phyloP scores from a whole-genome alignment of 2,329 filamentous ascomycete genomes.

The Colletotrichum incanum region DNA sequence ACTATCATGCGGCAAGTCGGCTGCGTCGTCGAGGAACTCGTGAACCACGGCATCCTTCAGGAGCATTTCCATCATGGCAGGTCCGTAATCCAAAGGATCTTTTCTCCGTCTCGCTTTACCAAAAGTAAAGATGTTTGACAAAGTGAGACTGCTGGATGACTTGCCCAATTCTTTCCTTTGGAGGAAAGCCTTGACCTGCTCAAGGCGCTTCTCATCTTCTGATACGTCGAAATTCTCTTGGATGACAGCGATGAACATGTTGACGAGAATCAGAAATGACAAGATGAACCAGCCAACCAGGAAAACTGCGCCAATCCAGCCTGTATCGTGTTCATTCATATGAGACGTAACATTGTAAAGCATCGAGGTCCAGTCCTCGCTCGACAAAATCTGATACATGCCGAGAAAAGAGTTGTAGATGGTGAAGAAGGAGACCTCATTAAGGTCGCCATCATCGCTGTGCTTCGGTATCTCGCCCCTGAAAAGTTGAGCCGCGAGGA shows the following conservation, averaged over 20 bases:
- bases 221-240: slow-evolving; percentile 99
- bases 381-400: slow-evolving; percentile 98
- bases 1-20: slow-evolving; percentile 60
- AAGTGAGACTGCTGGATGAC: slow-evolving; percentile 80
- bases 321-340: slow-evolving; percentile 76
- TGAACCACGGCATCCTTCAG: slow-evolving; percentile 95
- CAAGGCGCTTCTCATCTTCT: slow-evolving; percentile 96
- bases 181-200: slow-evolving; percentile 95
- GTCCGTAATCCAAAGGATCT: slow-evolving; percentile 93
- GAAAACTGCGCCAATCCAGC: slow-evolving; percentile 94
- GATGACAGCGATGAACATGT: slow-evolving; percentile 99
- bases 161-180: slow-evolving; percentile 89
- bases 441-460: slow-evolving; percentile 74
- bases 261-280: slow-evolving; percentile 94
- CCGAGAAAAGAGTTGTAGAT: slow-evolving; percentile 97
- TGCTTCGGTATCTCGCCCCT: slow-evolving; percentile 83
- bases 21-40: slow-evolving; percentile 89
- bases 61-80: slow-evolving; percentile 94
- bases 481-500: slow-evolving; percentile 94
- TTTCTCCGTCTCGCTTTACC: slow-evolving; percentile 73
- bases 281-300: slow-evolving; percentile 97
- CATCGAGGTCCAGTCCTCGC: slow-evolving; percentile 94
- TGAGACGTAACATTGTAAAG: slow-evolving; percentile 86
- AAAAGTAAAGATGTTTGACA: slow-evolving; percentile 80
- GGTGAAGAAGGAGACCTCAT: slow-evolving; percentile 84